Evolutionary conservation across 2,329 filamentous ascomycete genomes (phyloP), one percentile per base, ranked within the genome.

Genomic region (Trichoderma atrobrunneum): DNA sequence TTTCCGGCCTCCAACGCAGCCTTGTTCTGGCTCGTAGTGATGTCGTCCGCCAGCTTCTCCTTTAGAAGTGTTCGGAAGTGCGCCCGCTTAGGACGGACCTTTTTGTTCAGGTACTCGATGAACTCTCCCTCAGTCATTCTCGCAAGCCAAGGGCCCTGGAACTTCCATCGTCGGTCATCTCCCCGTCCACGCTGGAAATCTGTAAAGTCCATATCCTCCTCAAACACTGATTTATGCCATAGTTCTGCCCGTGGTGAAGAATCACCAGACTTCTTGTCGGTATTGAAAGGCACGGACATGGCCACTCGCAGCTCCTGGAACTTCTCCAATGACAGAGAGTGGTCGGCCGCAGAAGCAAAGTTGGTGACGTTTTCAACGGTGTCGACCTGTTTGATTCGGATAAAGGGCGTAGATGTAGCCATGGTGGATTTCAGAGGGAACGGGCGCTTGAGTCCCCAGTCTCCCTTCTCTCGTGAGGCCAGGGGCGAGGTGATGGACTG

Each of bases 361-460:
- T 98, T 94, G 78, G 95, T 97, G 76, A 98, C 87, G 80, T 94
- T 92, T 82, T 98, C 94, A 76, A 90, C 88, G 2, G 93, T 93
- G 84, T 98, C 95, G 75, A 97, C 87, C 73, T 92, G 88, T 77
- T 90, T 90, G 76, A 98, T 84, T 75, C 93, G 89, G 69, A 97
- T 88, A 64, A 93, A 85, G 11, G 94, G 93, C n/a, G 90, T 91
- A 7, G 91, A 89, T 7, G 90, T 90, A 69, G 89, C 89, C 24
- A 90, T 88, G 6, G 93, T 95, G 3, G 92, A 90, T 80, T 91
- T 91, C 10, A 91, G 83, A 1, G 95, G 95, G 7, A 98, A 85
- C 1, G 94, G 87, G 70, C 95, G 87, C 84, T 98, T 98, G 77
- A 98, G 85, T 16, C 95, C 95, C 95, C 95, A 98, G 79, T 98